Percentiles rank a stretch among this genome's conserved stretches.
These are phyloP conservation scores for Botryotinia calthae DNA, from an alignment of 2,329 filamentous ascomycete species.

Conservation along the genomic window DNA sequence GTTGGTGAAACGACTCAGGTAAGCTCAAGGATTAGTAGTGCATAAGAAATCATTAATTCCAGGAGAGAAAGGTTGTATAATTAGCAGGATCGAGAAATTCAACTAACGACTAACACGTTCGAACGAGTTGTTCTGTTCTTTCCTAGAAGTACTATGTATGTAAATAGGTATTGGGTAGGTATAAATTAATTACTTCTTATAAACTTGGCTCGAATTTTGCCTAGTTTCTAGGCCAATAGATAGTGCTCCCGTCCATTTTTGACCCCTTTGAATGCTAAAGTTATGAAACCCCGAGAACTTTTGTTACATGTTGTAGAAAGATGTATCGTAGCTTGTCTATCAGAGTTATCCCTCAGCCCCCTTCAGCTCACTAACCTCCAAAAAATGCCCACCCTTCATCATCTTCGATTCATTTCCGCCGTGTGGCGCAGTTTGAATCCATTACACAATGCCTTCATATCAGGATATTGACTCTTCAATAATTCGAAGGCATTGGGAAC, in stretches of 20 bases:
- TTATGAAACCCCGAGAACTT: background rate
- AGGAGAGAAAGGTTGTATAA: background rate
- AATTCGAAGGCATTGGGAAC: conserved; percentile 93
- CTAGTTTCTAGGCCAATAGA: background rate
- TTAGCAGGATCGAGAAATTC: background rate
- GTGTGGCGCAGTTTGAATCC: conserved; percentile 69
- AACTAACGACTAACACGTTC: background rate
- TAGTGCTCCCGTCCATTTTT: conserved; percentile 19
- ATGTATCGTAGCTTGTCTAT: conserved; percentile 8
- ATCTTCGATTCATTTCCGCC: conserved; percentile 32
- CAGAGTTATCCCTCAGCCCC: background rate
- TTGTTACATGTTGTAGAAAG: conserved; percentile 12
- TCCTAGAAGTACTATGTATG: background rate
- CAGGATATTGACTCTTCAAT: conserved; percentile 83
- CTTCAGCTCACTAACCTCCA: background rate
- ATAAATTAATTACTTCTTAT: conserved; percentile 4
- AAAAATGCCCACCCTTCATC: background rate
- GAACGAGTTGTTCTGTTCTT: background rate
- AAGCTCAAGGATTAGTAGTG: background rate
- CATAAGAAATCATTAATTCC: background rate
- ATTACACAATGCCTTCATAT: conserved; percentile 94
- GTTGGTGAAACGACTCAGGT: background rate
- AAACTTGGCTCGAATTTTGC: background rate
- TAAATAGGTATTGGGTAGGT: background rate
- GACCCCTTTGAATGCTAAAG: conserved; percentile 14